A percentile compares a stretch with the other conserved stretches of the same genome.
These are phyloP conservation scores for Trypanosoma mega DNA, from an alignment of 208 protist genomes.

Conservation along the genomic window DNA sequence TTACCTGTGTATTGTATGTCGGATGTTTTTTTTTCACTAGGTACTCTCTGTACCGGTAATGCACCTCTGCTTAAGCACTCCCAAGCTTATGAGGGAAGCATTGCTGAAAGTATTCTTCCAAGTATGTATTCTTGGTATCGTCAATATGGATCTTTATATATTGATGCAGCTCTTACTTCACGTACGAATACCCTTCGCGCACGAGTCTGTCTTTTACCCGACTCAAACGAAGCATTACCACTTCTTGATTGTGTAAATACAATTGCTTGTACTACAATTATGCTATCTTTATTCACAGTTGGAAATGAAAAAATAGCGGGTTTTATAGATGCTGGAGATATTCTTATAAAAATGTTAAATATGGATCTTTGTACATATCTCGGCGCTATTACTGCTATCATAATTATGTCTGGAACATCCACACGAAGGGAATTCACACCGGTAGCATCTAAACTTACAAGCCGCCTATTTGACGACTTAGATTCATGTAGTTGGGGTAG, in stretches of 20 bases:
- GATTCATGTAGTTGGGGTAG: slow-evolving; percentile 2
- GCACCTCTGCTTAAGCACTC: background rate
- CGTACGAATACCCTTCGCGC: slow-evolving; percentile 9
- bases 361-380: slow-evolving; percentile 24
- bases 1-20: slow-evolving; percentile 14
- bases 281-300: slow-evolving; percentile 17
- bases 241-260: slow-evolving; percentile 13
- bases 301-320: slow-evolving; percentile 9
- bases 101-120: slow-evolving; percentile 10
- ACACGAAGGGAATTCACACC: slow-evolving; percentile 9
- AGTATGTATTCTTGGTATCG: slow-evolving; percentile 18
- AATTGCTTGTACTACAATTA: slow-evolving; percentile 11
- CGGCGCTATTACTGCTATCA: slow-evolving; percentile 9
- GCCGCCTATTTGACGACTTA: slow-evolving; percentile 21
- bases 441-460: slow-evolving; percentile 7
- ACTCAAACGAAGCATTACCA: background rate
- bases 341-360: slow-evolving; percentile 17
- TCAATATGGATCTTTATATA: slow-evolving; percentile 12
- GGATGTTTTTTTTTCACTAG: slow-evolving; percentile 25
- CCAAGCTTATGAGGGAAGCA: slow-evolving; percentile 10
- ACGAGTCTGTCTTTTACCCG: slow-evolving; percentile 8
- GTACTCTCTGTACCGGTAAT: slow-evolving; percentile 7
- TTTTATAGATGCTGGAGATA: background rate
- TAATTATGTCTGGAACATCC: slow-evolving; percentile 20
- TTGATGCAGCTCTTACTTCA: background rate